Base-by-base conservation (phyloP, 345 rosid species). In the Aethionema arabicum region DNA sequence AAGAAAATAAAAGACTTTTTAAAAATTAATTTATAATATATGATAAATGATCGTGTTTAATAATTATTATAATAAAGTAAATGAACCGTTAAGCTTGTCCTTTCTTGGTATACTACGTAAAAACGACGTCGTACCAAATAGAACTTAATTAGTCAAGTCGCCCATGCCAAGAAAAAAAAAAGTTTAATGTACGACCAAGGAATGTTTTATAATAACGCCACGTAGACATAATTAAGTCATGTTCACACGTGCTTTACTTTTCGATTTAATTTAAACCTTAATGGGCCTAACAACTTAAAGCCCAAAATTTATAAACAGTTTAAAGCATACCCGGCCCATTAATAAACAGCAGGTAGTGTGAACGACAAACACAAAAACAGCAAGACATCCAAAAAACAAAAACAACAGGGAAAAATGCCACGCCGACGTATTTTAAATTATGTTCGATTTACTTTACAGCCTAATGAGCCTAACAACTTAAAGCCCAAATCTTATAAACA, bases 51-150 rank as follows among this genome's bases (percentile, higher is more conserved):
- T 56, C 56, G 47, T 46, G 44, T 54, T 30, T 5, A 11, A 38
- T 39, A 56, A 38, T 56, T 29, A 33, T 33, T n/a, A n/a, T 21
- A 21, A 21, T 21, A 21, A 21, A 35, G 0, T 57, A 11, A 11
- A 15, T 56, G 14, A 47, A 32, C 39, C 63, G 55, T 65, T 65
- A 45, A 38, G 49, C n/a, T 66, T 56, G 70, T 56, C 70, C 37
- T 49, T 58, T 33, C 11, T 12, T 42, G 35, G 3, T 51, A 33
- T 51, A 33, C 11, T 49, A 40, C 65, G 66, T 51, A 5, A 67
- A 69, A 57, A 45, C 21, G 67, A 53, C 37, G 44, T 54, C 56
- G 67, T 69, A 69, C 51, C 68, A 3, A 44, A 32, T 44, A 33
- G 50, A 30, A 44, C 30, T 53, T 11, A 11, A 11, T 47, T 54